Conservation (phyloP, 1,284 basidiomycete genomes). For the Moniliella sp. region DNA sequence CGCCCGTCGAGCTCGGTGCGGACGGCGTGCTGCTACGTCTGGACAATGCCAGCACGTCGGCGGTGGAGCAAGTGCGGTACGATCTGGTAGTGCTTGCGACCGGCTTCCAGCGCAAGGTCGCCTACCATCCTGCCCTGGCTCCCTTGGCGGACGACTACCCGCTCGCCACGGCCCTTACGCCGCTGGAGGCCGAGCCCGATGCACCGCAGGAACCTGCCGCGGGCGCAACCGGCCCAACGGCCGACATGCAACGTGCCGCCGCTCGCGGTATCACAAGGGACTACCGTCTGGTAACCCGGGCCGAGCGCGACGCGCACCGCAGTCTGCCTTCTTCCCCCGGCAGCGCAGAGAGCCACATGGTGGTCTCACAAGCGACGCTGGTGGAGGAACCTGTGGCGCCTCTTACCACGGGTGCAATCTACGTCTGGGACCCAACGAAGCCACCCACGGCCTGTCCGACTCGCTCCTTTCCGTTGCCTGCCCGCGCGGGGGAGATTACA, state of each 20-base stretch:
- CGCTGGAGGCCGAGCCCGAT: constrained; percentile 9
- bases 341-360: not conserved
- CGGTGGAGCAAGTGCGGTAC: constrained; percentile 4
- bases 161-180: not conserved
- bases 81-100: constrained; percentile 29
- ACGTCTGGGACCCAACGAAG: constrained; percentile 29
- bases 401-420: constrained; percentile 10
- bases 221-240: not conserved
- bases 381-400: not conserved
- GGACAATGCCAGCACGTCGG: not conserved
- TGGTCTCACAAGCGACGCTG: not conserved
- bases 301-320: not conserved
- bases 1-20: constrained; percentile 1
- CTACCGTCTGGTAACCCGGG: constrained; percentile 18
- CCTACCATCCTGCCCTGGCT: constrained; percentile 12
- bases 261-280: constrained; percentile 28
- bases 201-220: constrained; percentile 4
- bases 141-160: constrained; percentile 16
- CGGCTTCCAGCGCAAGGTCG: constrained; percentile 17
- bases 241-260: constrained; percentile 12
- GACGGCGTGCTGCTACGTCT: constrained; percentile 1
- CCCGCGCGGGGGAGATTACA: constrained; percentile 22
- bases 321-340: not conserved
- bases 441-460: constrained; percentile 25
- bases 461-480: constrained; percentile 22